These are phyloP conservation scores for Pyricularia grisea DNA, from an alignment of 2,329 filamentous ascomycete genomes.

Conservation along the genomic window DNA sequence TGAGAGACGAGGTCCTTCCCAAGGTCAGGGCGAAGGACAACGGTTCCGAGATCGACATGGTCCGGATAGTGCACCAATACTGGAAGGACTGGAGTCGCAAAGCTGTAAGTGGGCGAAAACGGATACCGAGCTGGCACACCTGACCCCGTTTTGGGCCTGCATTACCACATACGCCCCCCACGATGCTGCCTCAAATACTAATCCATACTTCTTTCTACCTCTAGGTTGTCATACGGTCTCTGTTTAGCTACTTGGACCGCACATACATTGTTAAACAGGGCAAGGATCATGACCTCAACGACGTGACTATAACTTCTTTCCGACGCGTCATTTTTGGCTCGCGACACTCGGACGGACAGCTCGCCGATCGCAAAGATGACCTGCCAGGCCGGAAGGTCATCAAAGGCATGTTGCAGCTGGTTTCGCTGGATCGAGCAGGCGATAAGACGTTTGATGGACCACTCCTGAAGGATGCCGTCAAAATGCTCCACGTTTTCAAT, in stretches of 20 bases:
- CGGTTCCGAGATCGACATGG: constrained; percentile 51
- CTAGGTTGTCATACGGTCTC: constrained; percentile 68
- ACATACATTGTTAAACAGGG: constrained; percentile 68
- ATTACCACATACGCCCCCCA: not conserved
- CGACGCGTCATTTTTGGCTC: constrained; percentile 42
- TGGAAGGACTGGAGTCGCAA: constrained; percentile 78
- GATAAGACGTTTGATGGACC: constrained; percentile 46
- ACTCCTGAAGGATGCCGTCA: constrained; percentile 66
- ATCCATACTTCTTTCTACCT: not conserved
- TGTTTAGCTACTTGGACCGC: constrained; percentile 91
- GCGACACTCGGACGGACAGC: constrained; percentile 8
- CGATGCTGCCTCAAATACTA: not conserved
- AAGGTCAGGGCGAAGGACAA: constrained; percentile 40
- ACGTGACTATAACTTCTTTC: constrained; percentile 72
- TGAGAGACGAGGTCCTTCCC: constrained; percentile 51
- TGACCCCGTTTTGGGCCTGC: not conserved
- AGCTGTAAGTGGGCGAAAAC: constrained; percentile 42
- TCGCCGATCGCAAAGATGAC: constrained; percentile 8
- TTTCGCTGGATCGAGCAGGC: constrained; percentile 60
- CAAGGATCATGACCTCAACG: constrained; percentile 65
- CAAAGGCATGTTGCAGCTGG: constrained; percentile 63
- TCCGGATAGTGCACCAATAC: constrained; percentile 43
- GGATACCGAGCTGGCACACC: not conserved
- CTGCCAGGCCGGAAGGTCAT: constrained; percentile 28
- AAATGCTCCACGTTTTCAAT: constrained; percentile 76